phyloP scores from a whole-genome alignment of 108 stramenopile genomes.

The Cyclotella cryptica region DNA sequence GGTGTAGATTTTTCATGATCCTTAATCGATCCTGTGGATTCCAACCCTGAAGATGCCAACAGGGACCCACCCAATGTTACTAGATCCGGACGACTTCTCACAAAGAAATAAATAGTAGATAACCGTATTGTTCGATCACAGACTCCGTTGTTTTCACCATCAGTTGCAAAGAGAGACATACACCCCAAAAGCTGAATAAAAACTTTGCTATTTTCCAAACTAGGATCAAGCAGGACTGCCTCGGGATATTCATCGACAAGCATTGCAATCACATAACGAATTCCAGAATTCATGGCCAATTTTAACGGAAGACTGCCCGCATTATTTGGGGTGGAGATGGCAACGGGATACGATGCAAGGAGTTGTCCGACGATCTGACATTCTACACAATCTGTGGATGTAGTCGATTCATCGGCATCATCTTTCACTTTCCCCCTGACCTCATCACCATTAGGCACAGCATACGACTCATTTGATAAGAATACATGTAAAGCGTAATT shows the following conservation, averaged over 20 bases:
- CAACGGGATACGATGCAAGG: constrained; percentile 1
- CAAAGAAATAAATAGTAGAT: constrained; percentile 19
- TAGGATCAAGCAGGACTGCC: constrained; percentile 31
- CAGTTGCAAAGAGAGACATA: constrained; percentile 10
- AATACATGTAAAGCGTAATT: constrained; percentile 45
- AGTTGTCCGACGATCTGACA: constrained; percentile 5
- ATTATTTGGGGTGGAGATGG: constrained; percentile 23
- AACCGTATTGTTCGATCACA: background rate
- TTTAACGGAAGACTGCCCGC: constrained; percentile 22
- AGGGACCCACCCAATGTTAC: background rate
- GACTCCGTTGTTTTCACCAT: background rate
- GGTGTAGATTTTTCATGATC: too few relatives aligned
- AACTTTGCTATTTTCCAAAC: constrained; percentile 29
- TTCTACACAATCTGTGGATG: background rate
- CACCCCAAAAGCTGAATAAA: constrained; percentile 23
- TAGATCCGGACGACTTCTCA: constrained; percentile 24
- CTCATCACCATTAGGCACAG: background rate
- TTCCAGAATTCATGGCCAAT: constrained; percentile 42
- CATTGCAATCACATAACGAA: background rate
- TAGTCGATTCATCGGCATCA: background rate
- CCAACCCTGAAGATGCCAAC: background rate
- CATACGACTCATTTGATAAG: constrained; percentile 40
- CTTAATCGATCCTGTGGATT: background rate
- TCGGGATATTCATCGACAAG: constrained; percentile 26
- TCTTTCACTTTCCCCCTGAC: background rate